A percentile compares a stretch with the other conserved stretches of the same genome.
phyloP scores from a whole-genome alignment of 2,329 filamentous ascomycete species.

The Fusarium tuaranense region DNA sequence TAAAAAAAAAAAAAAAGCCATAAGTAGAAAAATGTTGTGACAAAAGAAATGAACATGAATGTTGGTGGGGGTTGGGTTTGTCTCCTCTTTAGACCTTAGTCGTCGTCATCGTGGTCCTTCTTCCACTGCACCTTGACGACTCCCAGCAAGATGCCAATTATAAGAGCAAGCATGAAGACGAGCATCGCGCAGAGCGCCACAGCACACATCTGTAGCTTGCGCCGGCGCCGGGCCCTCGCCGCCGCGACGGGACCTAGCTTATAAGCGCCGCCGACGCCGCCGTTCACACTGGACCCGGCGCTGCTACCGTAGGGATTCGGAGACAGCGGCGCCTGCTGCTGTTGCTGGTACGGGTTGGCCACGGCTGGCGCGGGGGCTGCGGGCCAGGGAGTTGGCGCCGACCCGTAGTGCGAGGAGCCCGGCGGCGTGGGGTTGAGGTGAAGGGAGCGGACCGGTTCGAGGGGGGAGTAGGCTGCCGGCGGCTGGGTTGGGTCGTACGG shows the following conservation, averaged over 20 bases:
- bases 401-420: conserved; percentile 27
- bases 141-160: conserved; percentile 44
- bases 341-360: neutral
- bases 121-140: conserved; percentile 41
- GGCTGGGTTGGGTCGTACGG: conserved; percentile 45
- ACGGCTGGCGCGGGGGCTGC: neutral
- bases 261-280: conserved; percentile 14
- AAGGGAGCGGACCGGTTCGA: conserved; percentile 20
- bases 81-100: neutral
- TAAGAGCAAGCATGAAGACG: conserved; percentile 42
- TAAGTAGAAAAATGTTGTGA: neutral
- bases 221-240: conserved; percentile 35
- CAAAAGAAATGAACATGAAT: neutral
- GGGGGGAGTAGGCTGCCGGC: conserved; percentile 42
- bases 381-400: conserved; percentile 34
- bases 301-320: conserved; percentile 34
- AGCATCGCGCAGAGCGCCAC: conserved; percentile 33
- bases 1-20: neutral
- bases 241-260: conserved; percentile 42
- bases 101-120: conserved; percentile 11
- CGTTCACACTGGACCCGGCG: conserved; percentile 30
- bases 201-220: conserved; percentile 39
- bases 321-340: conserved; percentile 9
- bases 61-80: too few species aligned
- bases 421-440: conserved; percentile 12